Evolutionary conservation across 1,139 yeast genomes (phyloP).

Genomic region (Hanseniaspora gamundiae): DNA sequence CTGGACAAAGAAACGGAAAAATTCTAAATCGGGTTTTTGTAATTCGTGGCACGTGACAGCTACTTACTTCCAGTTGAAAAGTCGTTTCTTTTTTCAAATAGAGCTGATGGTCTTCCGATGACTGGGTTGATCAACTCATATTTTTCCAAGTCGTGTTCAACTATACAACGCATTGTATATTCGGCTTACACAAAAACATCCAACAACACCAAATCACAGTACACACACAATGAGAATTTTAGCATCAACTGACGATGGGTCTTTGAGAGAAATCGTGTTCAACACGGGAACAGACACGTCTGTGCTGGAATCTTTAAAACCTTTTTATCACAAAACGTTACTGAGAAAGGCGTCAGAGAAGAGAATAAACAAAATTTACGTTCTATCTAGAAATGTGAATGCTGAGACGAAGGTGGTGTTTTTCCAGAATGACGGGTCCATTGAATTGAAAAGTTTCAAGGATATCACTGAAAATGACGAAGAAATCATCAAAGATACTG

Average conservation of each 20-base stretch:
- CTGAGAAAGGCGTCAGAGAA: slow-evolving; percentile 13
- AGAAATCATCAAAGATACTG: slow-evolving; percentile 1
- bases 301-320: slow-evolving; percentile 43
- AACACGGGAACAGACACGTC: slow-evolving; percentile 60
- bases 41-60: too few species aligned
- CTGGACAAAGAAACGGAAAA: too few species aligned
- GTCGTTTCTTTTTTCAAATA: too few species aligned
- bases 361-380: slow-evolving; percentile 5
- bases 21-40: too few species aligned
- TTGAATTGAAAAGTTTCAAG: slow-evolving; percentile 14
- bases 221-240: slow-evolving; percentile 18
- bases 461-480: slow-evolving; percentile 4
- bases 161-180: too few species aligned
- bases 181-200: too few species aligned
- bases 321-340: slow-evolving; percentile 26
- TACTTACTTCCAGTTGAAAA: too few species aligned
- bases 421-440: slow-evolving; percentile 22
- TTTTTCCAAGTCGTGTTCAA: too few species aligned
- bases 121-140: too few species aligned
- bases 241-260: slow-evolving; percentile 22
- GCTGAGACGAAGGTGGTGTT: slow-evolving; percentile 7
- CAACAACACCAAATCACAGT: too few species aligned
- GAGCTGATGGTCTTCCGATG: too few species aligned
- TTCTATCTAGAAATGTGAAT: too few species aligned
- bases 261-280: slow-evolving; percentile 38